Percentiles rank a stretch among this genome's conserved stretches.
These are phyloP conservation scores for Odonthalia washingtoniensis DNA, from an alignment of 31 red algal genomes.

Conservation along the genomic window DNA sequence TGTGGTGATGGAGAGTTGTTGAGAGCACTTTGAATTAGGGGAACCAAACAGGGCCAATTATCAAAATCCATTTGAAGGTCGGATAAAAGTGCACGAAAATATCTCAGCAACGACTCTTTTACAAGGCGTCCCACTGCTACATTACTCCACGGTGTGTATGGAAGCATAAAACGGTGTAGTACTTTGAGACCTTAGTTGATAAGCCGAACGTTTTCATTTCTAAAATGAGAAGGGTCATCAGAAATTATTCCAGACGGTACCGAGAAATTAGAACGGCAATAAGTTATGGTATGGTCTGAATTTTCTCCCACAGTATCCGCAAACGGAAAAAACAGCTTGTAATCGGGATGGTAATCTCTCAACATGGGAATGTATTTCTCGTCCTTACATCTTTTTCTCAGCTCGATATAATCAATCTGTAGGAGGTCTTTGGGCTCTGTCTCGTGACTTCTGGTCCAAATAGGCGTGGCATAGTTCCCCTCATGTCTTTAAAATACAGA, in stretches of 20 bases:
- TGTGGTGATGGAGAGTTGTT: neutral
- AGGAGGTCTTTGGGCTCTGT: conserved; percentile 40
- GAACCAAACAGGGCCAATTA: neutral
- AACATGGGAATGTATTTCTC: too few relatives aligned
- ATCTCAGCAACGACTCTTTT: neutral
- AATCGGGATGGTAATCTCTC: neutral
- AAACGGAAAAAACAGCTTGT: neutral
- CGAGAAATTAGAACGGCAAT: conserved; percentile 8
- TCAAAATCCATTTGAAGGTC: neutral
- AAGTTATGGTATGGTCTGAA: neutral
- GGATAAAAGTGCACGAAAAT: neutral
- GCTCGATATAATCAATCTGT: conserved; percentile 42
- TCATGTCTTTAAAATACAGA: conserved; percentile 44
- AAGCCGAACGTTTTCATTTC: neutral
- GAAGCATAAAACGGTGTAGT: neutral
- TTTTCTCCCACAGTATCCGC: neutral
- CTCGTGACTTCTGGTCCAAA: conserved; percentile 27
- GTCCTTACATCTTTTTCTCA: neutral
- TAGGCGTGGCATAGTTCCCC: conserved; percentile 27
- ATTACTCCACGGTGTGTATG: conserved; percentile 8
- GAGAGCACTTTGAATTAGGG: neutral
- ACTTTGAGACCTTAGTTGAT: neutral
- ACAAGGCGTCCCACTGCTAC: neutral
- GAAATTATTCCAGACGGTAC: neutral
- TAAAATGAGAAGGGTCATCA: conserved; percentile 1